phyloP scores from a whole-genome alignment of 73 alveolate genomes.

The Paramecium pentaurelia region DNA sequence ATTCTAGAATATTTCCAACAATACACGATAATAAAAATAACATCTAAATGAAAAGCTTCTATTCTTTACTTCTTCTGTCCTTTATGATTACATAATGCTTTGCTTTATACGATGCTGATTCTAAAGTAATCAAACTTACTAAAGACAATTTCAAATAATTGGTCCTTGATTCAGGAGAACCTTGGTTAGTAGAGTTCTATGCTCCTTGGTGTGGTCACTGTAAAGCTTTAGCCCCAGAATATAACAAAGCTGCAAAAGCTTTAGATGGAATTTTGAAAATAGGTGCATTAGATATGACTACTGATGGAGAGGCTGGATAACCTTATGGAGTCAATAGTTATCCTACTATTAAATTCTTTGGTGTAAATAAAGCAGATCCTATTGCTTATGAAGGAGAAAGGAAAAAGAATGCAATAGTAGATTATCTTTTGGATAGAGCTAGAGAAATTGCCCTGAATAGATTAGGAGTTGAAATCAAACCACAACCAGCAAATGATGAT shows the following conservation, averaged over 20 bases:
- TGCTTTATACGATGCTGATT: slow-evolving; percentile 59
- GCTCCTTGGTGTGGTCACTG: slow-evolving; percentile 98
- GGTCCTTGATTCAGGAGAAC: slow-evolving; percentile 77
- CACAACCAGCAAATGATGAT: slow-evolving; percentile 55
- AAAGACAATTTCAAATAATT: slow-evolving; percentile 80
- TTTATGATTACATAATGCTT: neutral
- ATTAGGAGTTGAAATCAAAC: slow-evolving; percentile 51
- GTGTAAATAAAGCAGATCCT: slow-evolving; percentile 72
- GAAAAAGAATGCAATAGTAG: slow-evolving; percentile 77
- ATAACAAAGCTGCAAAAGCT: slow-evolving; percentile 92
- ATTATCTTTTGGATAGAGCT: slow-evolving; percentile 72
- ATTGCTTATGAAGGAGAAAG: slow-evolving; percentile 72
- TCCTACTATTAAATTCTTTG: slow-evolving; percentile 89
- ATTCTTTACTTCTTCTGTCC: neutral
- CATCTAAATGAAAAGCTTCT: neutral
- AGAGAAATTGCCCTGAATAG: slow-evolving; percentile 68
- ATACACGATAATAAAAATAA: neutral
- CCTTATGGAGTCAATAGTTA: slow-evolving; percentile 78
- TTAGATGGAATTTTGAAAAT: slow-evolving; percentile 85
- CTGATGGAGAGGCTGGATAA: slow-evolving; percentile 68
- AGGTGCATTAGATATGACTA: slow-evolving; percentile 88
- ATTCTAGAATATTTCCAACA: slow-evolving; percentile 8
- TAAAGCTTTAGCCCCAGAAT: slow-evolving; percentile 87
- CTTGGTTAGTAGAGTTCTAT: slow-evolving; percentile 76
- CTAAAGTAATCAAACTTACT: slow-evolving; percentile 75